Conservation (phyloP, 495 filamentous ascomycete genomes). For the Aspergillus carlsbadensis region DNA sequence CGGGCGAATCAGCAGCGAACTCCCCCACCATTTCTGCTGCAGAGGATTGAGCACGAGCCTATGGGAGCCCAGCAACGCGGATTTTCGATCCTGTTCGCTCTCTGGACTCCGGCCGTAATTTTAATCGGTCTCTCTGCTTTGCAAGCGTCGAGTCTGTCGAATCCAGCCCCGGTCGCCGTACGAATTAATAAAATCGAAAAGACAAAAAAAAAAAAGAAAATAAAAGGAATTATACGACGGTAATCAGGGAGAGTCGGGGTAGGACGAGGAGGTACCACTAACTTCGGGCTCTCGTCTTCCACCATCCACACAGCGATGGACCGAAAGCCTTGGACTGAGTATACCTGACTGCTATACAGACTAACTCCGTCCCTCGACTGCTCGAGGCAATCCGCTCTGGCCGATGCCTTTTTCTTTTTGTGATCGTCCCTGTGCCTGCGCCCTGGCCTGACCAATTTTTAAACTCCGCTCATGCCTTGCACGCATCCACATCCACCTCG, state of each 20-base stretch:
- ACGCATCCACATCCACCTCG: slow-evolving; percentile 19
- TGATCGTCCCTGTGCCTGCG: slow-evolving; percentile 24
- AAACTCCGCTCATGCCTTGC: slow-evolving; percentile 38
- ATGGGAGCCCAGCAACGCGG: slow-evolving; percentile 4
- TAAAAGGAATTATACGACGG: not conserved
- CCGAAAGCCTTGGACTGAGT: not conserved
- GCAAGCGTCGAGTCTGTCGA: slow-evolving; percentile 5
- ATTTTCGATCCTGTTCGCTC: slow-evolving; percentile 14
- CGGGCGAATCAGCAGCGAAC: slow-evolving; percentile 14
- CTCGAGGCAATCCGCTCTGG: not conserved
- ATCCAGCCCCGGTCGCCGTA: slow-evolving; percentile 12
- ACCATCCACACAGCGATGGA: slow-evolving; percentile 8
- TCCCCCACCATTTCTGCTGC: slow-evolving; percentile 19
- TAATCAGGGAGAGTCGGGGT: slow-evolving; percentile 5
- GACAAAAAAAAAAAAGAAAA: slow-evolving; percentile 1
- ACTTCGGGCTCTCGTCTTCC: not conserved
- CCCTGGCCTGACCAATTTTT: slow-evolving; percentile 27
- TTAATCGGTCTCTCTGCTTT: not conserved
- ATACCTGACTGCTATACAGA: not conserved
- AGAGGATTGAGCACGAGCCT: slow-evolving; percentile 13
- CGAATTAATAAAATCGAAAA: slow-evolving; percentile 2
- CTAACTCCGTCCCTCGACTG: not conserved
- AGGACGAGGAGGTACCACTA: slow-evolving; percentile 8
- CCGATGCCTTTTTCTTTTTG: slow-evolving; percentile 4
- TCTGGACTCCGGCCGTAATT: slow-evolving; percentile 12